Percentiles rank a stretch among this genome's conserved stretches.
Evolutionary conservation across 2,329 filamentous ascomycete species (phyloP).

Genomic region (Trichoderma breve): DNA sequence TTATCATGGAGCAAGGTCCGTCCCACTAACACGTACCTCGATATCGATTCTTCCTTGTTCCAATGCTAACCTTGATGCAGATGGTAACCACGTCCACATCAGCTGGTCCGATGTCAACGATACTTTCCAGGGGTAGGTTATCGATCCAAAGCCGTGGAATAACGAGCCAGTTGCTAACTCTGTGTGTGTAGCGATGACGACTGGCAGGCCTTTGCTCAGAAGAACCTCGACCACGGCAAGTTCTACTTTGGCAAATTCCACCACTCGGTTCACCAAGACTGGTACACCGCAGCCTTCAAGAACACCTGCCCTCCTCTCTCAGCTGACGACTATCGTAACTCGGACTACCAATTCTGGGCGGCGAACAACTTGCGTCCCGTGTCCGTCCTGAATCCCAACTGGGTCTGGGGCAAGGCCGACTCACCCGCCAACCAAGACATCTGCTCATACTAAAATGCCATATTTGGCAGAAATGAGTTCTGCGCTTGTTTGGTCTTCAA

Average conservation of each 20-base stretch:
- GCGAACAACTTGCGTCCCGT: constrained; percentile 22
- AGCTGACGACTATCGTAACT: constrained; percentile 22
- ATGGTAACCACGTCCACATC: constrained; percentile 22
- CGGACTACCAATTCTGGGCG: constrained; percentile 24
- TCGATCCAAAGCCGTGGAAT: not conserved
- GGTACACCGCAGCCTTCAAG: constrained; percentile 23
- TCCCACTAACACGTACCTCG: no score
- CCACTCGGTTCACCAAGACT: constrained; percentile 23
- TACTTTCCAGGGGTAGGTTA: constrained; percentile 24
- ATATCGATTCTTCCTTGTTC: no score
- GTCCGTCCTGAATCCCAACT: constrained; percentile 21
- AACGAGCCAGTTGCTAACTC: not conserved
- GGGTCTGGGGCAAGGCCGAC: constrained; percentile 23
- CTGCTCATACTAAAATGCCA: constrained; percentile 14
- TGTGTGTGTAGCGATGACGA: constrained; percentile 2
- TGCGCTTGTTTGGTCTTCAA: accelerated
- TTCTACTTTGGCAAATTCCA: constrained; percentile 25
- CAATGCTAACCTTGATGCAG: constrained; percentile 9
- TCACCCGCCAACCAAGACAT: constrained; percentile 23
- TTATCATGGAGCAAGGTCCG: constrained; percentile 23
- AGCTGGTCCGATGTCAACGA: constrained; percentile 26
- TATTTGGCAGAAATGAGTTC: not conserved
- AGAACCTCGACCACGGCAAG: constrained; percentile 24
- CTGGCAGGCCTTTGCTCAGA: constrained; percentile 22
- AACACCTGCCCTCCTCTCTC: constrained; percentile 23